A percentile compares a stretch with the other conserved stretches of the same genome.
These are phyloP conservation scores for Nicotiana paniculata DNA, from an alignment of 257 asterid species.

Conservation along the genomic window DNA sequence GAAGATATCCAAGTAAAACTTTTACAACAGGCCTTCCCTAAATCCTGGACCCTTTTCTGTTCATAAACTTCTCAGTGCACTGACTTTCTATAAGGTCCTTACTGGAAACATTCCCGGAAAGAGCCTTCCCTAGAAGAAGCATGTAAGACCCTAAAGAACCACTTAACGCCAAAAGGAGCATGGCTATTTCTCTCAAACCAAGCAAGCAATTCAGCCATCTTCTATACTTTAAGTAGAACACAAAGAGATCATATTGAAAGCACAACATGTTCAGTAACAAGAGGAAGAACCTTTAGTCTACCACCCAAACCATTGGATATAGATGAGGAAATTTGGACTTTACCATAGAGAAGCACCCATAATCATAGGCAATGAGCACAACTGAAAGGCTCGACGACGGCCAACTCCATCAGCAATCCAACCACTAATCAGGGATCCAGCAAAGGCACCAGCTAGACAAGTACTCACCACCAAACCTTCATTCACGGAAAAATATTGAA, in stretches of 20 bases:
- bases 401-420: constrained; percentile 88
- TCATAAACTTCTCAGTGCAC: background rate
- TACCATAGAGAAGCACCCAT: constrained; percentile 69
- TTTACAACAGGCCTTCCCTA: background rate
- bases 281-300: background rate
- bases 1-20: background rate
- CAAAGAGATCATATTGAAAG: background rate
- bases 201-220: background rate
- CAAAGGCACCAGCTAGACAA: constrained; percentile 81
- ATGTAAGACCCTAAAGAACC: background rate
- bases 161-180: background rate
- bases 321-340: constrained; percentile 1
- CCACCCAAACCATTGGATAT: background rate
- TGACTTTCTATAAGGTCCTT: background rate
- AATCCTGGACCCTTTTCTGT: background rate
- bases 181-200: background rate
- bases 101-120: background rate
- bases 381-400: constrained; percentile 80
- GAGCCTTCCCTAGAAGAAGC: background rate
- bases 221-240: background rate
- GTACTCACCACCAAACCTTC: constrained; percentile 93
- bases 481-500: constrained; percentile 11
- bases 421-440: constrained; percentile 77
- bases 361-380: constrained; percentile 81
- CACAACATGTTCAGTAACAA: background rate